Base-by-base conservation (phyloP, 768 basidiomycete species). In the Neoboletus brunneissimus region DNA sequence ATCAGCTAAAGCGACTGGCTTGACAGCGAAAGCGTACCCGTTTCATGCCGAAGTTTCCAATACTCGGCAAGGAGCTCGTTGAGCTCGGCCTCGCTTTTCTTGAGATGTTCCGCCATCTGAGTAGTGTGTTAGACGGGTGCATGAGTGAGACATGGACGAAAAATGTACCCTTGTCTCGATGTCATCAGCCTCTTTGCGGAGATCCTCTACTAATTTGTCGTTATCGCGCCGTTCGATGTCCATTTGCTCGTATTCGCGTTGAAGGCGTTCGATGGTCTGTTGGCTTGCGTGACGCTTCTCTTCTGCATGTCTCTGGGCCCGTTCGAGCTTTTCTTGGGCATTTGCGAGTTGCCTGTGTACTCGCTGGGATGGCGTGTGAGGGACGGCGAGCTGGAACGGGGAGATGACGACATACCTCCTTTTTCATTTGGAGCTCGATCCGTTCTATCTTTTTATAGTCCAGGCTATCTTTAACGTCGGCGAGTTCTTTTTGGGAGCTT, bases 61-160 rank as follows among this genome's bases (percentile, higher is more conserved):
- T 96, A 94, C 68, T 93, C 92, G 10, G 82, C 75, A 40, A 97
- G 77, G 20, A 97, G 76, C 54, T 89, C 86, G 60, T 86, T 86
- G n/a, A 95, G 75, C 67, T 94, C 91, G 8, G 72, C 73, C 71
- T 94, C 90, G 62, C 85, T 91, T 56, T 77, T 77, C 67, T 81
- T 85, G 52, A 91, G 73, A 63, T 91, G 89, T 46, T 90, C 87
- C 2, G 81, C 75, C 80, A 88, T 92, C 90, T 93, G 61, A 47
- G 41, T n/a, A 38, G 16, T 42, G 38, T 5, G 41, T 65, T 11
- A 48, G 25, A n/a, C 20, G 32, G 40, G 9, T 25, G 34, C 8
- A 37, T 31, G 25, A 41, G 34, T 56, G 18, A 23, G 42, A 32
- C 25, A 25, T 10, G 50, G 6, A 51, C 20, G 11, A 22, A 27